phyloP scores from a whole-genome alignment of 2,329 filamentous ascomycete species.

The Coniochaeta pulveracea region DNA sequence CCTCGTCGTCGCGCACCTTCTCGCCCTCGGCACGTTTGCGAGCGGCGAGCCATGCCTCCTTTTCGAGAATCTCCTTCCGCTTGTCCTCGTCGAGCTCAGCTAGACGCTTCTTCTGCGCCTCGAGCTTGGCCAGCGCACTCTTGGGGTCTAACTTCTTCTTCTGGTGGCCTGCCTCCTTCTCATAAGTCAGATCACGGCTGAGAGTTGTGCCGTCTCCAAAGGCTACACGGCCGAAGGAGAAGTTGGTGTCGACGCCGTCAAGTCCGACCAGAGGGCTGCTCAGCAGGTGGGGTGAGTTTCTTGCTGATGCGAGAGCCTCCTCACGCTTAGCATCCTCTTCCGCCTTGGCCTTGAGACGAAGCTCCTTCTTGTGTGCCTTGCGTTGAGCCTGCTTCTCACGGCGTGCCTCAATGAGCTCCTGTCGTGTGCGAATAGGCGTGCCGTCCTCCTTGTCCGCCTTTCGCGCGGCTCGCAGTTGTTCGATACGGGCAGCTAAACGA shows the following conservation, averaged over 20 bases:
- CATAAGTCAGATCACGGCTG: constrained; percentile 59
- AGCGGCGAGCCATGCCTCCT: constrained; percentile 88
- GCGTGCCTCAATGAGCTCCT: constrained; percentile 84
- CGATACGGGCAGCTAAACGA: constrained; percentile 72
- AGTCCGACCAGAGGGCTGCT: constrained; percentile 42
- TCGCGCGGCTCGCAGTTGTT: constrained; percentile 70
- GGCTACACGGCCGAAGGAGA: constrained; percentile 83
- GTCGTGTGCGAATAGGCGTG: constrained; percentile 70
- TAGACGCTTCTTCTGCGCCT: constrained; percentile 77
- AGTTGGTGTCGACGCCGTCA: constrained; percentile 45
- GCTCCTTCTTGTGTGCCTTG: constrained; percentile 80
- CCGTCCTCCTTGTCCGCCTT: constrained; percentile 81
- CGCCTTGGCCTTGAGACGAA: constrained; percentile 63
- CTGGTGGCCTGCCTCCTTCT: constrained; percentile 25
- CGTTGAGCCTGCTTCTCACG: constrained; percentile 79
- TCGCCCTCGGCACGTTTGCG: constrained; percentile 83
- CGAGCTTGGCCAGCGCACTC: constrained; percentile 72
- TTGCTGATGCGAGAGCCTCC: constrained; percentile 46
- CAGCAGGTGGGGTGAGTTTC: constrained; percentile 49
- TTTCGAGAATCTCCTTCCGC: constrained; percentile 78
- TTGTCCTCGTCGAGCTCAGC: constrained; percentile 67
- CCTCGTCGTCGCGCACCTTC: constrained; percentile 77
- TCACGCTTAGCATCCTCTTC: constrained; percentile 63
- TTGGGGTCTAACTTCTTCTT: constrained; percentile 69
- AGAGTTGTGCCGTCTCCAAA: constrained; percentile 78